Evolutionary conservation across 495 filamentous ascomycete genomes (phyloP).

Genomic region (Penicillium subrubescens): DNA sequence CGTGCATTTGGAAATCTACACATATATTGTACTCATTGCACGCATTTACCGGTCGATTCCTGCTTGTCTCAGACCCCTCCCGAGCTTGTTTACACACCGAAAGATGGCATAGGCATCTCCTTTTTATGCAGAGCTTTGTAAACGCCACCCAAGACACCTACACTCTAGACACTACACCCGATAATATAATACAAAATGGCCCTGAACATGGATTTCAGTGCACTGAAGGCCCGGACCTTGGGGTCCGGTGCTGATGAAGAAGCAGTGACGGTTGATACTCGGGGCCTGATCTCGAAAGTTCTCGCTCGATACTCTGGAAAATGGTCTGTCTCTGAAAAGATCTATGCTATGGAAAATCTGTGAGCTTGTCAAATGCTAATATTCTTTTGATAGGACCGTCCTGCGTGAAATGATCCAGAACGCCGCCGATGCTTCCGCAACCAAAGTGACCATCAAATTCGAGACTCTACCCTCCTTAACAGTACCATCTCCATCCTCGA

Average conservation of each 20-base stretch:
- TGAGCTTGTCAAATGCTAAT: conserved; percentile 5
- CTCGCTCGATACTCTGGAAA: conserved; percentile 93
- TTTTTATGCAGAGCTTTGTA: conserved; percentile 4
- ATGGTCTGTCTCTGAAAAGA: conserved; percentile 50
- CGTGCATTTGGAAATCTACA: not conserved
- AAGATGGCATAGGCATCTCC: conserved; percentile 17
- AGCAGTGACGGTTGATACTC: conserved; percentile 97
- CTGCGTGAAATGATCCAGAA: conserved; percentile 97
- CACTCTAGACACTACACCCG: not conserved
- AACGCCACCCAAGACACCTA: not conserved
- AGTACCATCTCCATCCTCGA: conserved; percentile 68
- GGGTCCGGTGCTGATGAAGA: conserved; percentile 85
- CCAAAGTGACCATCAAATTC: conserved; percentile 85
- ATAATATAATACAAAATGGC: conserved; percentile 49
- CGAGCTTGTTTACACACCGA: not conserved
- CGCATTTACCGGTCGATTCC: not conserved
- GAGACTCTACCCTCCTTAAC: conserved; percentile 81
- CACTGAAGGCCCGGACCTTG: conserved; percentile 83
- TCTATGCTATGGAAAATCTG: not conserved
- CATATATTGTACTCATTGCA: not conserved
- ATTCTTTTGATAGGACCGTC: conserved; percentile 48
- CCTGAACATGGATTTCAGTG: conserved; percentile 71
- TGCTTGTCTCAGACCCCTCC: not conserved
- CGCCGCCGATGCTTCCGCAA: conserved; percentile 91
- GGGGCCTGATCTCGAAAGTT: conserved; percentile 96